Conservation (phyloP, 202 grass and related monocot species). For the Thinopyrum obtusiflorum region DNA sequence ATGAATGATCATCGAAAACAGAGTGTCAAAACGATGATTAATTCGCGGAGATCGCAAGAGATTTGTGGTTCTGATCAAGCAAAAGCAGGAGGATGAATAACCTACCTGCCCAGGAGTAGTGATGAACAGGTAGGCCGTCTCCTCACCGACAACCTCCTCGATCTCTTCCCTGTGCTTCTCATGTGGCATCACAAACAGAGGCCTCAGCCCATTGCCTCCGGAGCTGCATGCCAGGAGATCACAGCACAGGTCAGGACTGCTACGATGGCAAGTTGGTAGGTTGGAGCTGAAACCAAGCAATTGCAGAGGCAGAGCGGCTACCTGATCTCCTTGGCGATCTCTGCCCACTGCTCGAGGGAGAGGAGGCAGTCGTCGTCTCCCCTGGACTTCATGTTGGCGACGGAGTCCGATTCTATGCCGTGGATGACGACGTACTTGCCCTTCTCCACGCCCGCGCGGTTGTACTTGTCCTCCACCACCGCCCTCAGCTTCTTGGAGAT, state of each 20-base stretch:
- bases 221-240: constrained; percentile 15
- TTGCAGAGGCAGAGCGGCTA: background rate
- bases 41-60: background rate
- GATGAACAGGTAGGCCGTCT: constrained; percentile 63
- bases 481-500: constrained; percentile 86
- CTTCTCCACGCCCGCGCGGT: constrained; percentile 57
- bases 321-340: constrained; percentile 71
- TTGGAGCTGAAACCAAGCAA: background rate
- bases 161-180: constrained; percentile 90
- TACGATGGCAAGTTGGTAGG: background rate
- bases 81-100: background rate
- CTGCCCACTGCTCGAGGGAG: constrained; percentile 65
- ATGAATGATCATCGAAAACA: background rate
- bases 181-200: constrained; percentile 91
- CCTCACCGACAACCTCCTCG: constrained; percentile 56
- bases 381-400: constrained; percentile 73
- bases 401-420: constrained; percentile 82
- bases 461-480: constrained; percentile 71
- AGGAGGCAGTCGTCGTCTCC: constrained; percentile 81
- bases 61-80: background rate
- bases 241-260: background rate
- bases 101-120: constrained; percentile 87
- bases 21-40: background rate
- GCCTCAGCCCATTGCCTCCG: constrained; percentile 52
- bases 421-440: constrained; percentile 78